Percentiles rank a stretch among this genome's conserved stretches.
phyloP scores from a whole-genome alignment of 768 basidiomycete genomes.

The Auriscalpium vulgare region DNA sequence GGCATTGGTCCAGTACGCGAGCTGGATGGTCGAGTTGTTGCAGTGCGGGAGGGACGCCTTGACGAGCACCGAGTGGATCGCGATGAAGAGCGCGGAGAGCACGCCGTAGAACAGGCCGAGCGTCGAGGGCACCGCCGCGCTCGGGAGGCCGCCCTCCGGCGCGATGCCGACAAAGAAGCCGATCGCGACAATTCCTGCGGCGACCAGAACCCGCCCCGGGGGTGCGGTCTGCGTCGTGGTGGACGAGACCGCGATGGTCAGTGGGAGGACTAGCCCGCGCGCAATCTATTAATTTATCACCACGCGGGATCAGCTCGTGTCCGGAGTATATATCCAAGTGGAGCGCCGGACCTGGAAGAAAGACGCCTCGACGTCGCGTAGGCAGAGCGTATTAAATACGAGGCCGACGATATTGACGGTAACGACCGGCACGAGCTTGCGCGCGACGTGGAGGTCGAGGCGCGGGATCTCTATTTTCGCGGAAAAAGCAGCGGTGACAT shows the following conservation, averaged over 20 bases:
- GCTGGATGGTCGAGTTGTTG: conserved; percentile 62
- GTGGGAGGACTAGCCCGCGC: conserved; percentile 72
- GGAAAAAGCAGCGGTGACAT: conserved; percentile 40
- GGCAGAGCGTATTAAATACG: conserved; percentile 72
- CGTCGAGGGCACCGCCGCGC: conserved; percentile 36
- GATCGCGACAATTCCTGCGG: conserved; percentile 55
- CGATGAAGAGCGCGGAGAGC: conserved; percentile 67
- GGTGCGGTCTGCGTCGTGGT: conserved; percentile 48
- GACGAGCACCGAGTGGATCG: conserved; percentile 68
- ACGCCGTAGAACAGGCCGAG: conserved; percentile 63
- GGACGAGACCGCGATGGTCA: conserved; percentile 71
- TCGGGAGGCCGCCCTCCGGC: conserved; percentile 41
- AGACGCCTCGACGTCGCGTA: conserved; percentile 70
- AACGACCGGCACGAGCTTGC: conserved; percentile 55
- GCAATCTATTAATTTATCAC: conserved; percentile 60
- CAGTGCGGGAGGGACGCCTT: conserved; percentile 62
- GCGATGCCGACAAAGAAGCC: conserved; percentile 75
- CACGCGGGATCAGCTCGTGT: background rate
- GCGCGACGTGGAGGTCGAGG: conserved; percentile 41
- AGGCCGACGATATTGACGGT: conserved; percentile 67
- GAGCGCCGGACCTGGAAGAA: conserved; percentile 58
- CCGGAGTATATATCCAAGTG: no score
- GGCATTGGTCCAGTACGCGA: conserved; percentile 75
- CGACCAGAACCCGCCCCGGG: conserved; percentile 42
- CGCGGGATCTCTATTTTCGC: conserved; percentile 50